phyloP scores from a whole-genome alignment of 2,329 filamentous ascomycete species.

The Neofusicoccum cordaticola region DNA sequence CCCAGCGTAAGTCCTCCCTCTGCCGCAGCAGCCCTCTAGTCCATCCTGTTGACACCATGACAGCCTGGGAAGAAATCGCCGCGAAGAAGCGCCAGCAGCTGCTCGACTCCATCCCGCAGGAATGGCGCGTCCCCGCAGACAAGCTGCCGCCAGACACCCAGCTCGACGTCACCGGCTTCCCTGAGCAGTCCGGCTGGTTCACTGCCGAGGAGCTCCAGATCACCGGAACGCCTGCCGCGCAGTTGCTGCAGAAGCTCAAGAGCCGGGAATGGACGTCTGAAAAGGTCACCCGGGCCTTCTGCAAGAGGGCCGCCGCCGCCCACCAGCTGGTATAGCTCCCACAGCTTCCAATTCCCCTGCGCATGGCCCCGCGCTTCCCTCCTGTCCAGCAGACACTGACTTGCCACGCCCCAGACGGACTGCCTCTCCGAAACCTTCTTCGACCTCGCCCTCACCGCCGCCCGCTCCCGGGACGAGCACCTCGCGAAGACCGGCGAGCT shows the following conservation, averaged over 20 bases:
- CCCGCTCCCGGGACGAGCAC: conserved; percentile 53
- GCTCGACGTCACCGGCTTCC: conserved; percentile 57
- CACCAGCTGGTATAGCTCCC: conserved; percentile 49
- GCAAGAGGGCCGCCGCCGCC: conserved; percentile 54
- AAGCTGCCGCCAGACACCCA: conserved; percentile 55
- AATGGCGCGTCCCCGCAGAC: conserved; percentile 24
- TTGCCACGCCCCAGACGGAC: conserved; percentile 47
- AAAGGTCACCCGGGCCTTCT: conserved; percentile 53
- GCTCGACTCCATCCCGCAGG: conserved; percentile 16
- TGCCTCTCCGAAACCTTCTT: conserved; percentile 60
- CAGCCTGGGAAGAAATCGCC: conserved; percentile 32
- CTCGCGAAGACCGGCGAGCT: conserved; percentile 44
- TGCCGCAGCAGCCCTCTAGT: not conserved
- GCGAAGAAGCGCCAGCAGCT: conserved; percentile 30
- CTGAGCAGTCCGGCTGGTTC: conserved; percentile 59
- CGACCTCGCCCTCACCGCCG: conserved; percentile 50
- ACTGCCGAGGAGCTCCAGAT: conserved; percentile 52
- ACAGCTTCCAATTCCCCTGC: not conserved
- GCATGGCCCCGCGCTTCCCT: not conserved
- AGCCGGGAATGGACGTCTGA: conserved; percentile 49
- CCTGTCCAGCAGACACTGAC: not conserved
- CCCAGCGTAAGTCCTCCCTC: not conserved
- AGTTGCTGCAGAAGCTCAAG: conserved; percentile 41
- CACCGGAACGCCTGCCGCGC: conserved; percentile 41
- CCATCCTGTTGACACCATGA: conserved; percentile 1